phyloP scores from a whole-genome alignment of 2,329 filamentous ascomycete genomes.

The Botryotinia narcissicola region DNA sequence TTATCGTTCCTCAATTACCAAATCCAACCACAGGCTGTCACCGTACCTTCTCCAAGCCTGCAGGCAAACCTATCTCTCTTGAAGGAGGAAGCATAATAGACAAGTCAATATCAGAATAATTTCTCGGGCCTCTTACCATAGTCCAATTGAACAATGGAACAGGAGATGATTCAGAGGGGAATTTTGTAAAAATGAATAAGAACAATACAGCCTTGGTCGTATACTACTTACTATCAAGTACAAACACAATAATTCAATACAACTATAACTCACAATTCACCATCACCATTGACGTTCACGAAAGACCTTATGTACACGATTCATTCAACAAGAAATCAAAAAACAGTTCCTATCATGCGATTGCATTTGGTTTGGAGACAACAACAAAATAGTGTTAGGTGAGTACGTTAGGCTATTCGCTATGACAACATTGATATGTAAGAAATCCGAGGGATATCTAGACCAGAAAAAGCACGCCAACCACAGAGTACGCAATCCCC shows the following conservation, averaged over 20 bases:
- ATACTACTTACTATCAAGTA: neutral
- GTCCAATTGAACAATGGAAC: neutral
- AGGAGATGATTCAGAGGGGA: neutral
- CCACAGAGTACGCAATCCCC: conserved; percentile 29
- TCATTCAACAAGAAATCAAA: neutral
- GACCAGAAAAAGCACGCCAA: conserved; percentile 32
- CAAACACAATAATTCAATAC: neutral
- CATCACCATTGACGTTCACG: neutral
- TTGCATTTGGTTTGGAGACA: conserved; percentile 9
- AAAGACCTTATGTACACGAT: neutral
- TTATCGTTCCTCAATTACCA: neutral
- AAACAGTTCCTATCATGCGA: neutral
- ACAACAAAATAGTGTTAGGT: conserved; percentile 12
- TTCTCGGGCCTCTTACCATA: neutral
- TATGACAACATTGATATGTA: conserved; percentile 17
- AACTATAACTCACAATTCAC: neutral
- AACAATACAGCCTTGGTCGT: neutral
- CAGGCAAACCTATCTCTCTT: neutral
- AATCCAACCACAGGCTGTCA: neutral
- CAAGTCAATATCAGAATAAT: neutral
- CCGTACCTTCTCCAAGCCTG: neutral
- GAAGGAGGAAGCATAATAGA: neutral
- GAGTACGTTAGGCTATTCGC: conserved; percentile 17
- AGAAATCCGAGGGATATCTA: conserved; percentile 34
- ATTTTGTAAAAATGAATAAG: neutral